phyloP scores from a whole-genome alignment of 495 filamentous ascomycete genomes.

The Barbatosphaeria neglecta region DNA sequence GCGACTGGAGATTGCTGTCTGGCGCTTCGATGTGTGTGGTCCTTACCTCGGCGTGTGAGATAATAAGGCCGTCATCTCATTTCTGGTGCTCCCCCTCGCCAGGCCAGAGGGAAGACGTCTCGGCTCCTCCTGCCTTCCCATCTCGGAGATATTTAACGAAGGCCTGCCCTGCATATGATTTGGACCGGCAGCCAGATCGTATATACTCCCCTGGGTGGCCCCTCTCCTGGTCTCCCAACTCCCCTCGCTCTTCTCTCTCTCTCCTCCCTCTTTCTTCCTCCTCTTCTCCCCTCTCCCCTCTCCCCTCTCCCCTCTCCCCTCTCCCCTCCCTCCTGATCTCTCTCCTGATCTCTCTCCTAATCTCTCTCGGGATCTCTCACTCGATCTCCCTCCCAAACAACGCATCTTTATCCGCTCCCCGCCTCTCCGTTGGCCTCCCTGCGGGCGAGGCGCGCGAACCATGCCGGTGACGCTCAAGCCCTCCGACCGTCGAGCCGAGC shows the following conservation, averaged over 20 bases:
- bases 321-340: neutral
- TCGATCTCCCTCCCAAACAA: neutral
- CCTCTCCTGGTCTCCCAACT: no score
- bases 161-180: neutral
- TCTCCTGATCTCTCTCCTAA: neutral
- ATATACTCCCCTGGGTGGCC: no score
- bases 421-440: neutral
- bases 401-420: no score
- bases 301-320: neutral
- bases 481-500: constrained; percentile 8
- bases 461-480: constrained; percentile 14
- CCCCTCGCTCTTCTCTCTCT: neutral
- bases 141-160: neutral
- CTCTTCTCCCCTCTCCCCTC: neutral
- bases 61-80: neutral
- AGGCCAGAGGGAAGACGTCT: no score
- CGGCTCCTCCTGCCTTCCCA: no score
- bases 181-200: no score
- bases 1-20: no score
- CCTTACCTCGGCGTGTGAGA: neutral
- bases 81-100: neutral
- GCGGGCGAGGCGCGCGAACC: neutral
- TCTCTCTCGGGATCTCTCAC: neutral
- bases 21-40: no score
- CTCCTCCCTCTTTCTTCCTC: neutral